Base-by-base conservation (phyloP, 129 eudicot genomes). In the Gnaphalium uliginosum region DNA sequence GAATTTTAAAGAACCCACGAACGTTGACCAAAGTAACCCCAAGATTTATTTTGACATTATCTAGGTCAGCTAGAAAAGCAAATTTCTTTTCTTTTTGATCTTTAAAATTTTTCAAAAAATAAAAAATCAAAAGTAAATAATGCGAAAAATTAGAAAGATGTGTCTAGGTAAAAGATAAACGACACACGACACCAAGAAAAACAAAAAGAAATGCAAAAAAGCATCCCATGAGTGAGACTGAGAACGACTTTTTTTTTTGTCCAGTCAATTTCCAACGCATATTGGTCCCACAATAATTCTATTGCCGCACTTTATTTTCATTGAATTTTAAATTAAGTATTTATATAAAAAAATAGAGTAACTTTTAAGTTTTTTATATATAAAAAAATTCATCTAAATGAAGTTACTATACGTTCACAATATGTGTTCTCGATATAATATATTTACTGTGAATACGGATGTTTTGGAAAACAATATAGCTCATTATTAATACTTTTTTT, bases 191-290 rank as follows among this genome's bases (percentile, higher is more conserved):
- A 83, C 70, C 71, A 77, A 78, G 71, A 77, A 82, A 82, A 82
- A 82, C 82, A 82, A 77, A 73, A 46, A 25, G 70, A 30, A 53
- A 77, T 72, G 66, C 51, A 72, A 72, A 82, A 77, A 77, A 82
- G 83, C 75, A 72, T 77, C 78, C 78, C 87, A 83, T 83, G 83
- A 72, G 76, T 71, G 76, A 77, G 84, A 74, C n/a, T 81, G 85
- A 78, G 73, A 53, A 79, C 74, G 85, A 81, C 85, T 24, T 69
- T 61, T 78, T 6, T 68, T 64, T 73, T 77, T 62, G 83, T 69
- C 48, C 25, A 78, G 81, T 81, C 86, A 57, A 78, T 73, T 78
- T 75, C 84, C 79, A 82, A 78, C 81, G 65, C 78, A 65, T 22
- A 29, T 57, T 30, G 78, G 81, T 26, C 81, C 83, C 80, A 43